Conservation (phyloP, 306 rosid genomes). For the Vigna nakashimae region DNA sequence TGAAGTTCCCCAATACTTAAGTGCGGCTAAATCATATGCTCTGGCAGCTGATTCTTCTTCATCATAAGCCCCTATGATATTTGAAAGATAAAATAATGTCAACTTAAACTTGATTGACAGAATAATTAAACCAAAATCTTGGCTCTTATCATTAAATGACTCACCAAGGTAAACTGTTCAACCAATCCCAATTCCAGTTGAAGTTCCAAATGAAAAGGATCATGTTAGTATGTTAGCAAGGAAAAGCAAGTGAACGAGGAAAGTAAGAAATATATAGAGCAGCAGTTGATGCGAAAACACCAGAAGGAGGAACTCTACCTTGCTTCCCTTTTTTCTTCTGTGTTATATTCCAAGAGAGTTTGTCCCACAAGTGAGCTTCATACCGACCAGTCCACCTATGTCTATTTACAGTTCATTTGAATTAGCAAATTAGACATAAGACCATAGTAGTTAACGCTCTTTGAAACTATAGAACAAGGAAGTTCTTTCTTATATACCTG, state of each 20-base stretch:
- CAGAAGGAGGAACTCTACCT: slow-evolving; percentile 50
- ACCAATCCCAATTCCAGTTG: slow-evolving; percentile 41
- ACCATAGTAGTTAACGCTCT: not conserved
- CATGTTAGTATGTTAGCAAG: slow-evolving; percentile 19
- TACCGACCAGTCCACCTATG: slow-evolving; percentile 93
- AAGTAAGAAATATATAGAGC: not conserved
- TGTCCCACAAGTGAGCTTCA: slow-evolving; percentile 97
- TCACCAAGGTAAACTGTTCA: slow-evolving; percentile 75
- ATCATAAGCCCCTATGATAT: slow-evolving; percentile 77
- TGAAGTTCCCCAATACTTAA: slow-evolving; percentile 79
- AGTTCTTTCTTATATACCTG: slow-evolving; percentile 50
- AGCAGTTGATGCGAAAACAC: slow-evolving; percentile 1
- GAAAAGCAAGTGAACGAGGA: not conserved
- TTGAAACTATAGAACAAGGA: slow-evolving; percentile 19
- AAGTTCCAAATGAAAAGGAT: slow-evolving; percentile 31
- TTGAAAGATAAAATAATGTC: slow-evolving; percentile 4
- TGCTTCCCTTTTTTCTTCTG: slow-evolving; percentile 94
- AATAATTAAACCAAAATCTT: slow-evolving; percentile 21
- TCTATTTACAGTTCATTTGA: slow-evolving; percentile 46
- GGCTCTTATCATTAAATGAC: not conserved
- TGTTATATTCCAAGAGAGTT: slow-evolving; percentile 85
- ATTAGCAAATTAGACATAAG: slow-evolving; percentile 36
- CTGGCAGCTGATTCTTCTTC: slow-evolving; percentile 89
- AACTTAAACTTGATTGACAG: slow-evolving; percentile 3
- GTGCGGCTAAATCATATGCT: slow-evolving; percentile 87